Conservation (phyloP, 2,329 filamentous ascomycete species). For the Parafenestella ontariensis region DNA sequence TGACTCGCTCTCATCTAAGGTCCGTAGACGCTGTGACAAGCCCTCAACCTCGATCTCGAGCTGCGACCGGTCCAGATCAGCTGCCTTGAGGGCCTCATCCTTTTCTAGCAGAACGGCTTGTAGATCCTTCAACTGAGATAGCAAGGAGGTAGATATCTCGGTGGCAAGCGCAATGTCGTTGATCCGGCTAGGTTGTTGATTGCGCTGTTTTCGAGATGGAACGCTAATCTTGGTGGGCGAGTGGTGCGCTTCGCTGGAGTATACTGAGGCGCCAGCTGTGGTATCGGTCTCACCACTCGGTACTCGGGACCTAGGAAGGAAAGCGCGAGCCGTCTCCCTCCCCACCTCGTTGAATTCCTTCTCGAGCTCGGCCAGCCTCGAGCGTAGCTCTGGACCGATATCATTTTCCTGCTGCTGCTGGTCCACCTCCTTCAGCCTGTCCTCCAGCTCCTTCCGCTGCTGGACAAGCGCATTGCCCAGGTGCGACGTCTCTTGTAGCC, state of each 20-base stretch:
- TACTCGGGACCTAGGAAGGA: constrained; percentile 81
- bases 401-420: constrained; percentile 73
- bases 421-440: constrained; percentile 85
- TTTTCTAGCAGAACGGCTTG: constrained; percentile 85
- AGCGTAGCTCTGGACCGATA: constrained; percentile 80
- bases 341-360: constrained; percentile 95
- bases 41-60: constrained; percentile 84
- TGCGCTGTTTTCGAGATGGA: constrained; percentile 85
- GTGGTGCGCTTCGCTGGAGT: constrained; percentile 81
- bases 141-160: constrained; percentile 92
- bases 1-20: constrained; percentile 90
- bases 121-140: constrained; percentile 91
- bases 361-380: constrained; percentile 85
- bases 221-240: constrained; percentile 90
- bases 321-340: constrained; percentile 84
- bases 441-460: constrained; percentile 82
- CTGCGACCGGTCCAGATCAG: constrained; percentile 75
- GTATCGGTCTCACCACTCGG: constrained; percentile 61
- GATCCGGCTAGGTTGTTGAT: constrained; percentile 85
- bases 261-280: constrained; percentile 54
- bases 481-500: constrained; percentile 89
- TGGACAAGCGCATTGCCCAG: constrained; percentile 86
- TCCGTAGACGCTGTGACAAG: constrained; percentile 79
- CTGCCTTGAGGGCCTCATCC: constrained; percentile 81
- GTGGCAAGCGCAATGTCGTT: constrained; percentile 99